Evolutionary conservation across 352 stramenopile species (phyloP).

Genomic region (Pythium periplocum): DNA sequence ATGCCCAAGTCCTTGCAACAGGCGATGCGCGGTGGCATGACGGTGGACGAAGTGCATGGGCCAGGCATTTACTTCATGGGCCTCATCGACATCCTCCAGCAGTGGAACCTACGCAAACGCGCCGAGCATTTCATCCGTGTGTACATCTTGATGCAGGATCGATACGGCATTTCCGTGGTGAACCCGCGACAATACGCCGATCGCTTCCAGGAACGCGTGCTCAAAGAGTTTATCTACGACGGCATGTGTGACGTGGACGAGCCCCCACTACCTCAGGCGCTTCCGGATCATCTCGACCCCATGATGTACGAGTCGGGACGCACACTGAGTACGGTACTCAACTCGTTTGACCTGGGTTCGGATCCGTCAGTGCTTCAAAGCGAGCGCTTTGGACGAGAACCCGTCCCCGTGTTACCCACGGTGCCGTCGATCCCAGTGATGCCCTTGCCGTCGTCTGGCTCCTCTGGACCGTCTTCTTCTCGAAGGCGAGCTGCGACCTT

Average conservation of each 20-base stretch:
- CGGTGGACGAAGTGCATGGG: slow-evolving; percentile 82
- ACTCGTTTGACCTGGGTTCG: slow-evolving; percentile 32
- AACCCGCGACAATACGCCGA: slow-evolving; percentile 70
- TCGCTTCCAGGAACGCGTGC: slow-evolving; percentile 69
- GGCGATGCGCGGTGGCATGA: slow-evolving; percentile 52
- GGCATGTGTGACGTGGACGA: slow-evolving; percentile 27
- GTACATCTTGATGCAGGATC: slow-evolving; percentile 66
- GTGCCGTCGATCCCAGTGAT: slow-evolving; percentile 9
- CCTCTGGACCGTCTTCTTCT: slow-evolving; percentile 1
- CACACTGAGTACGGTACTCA: slow-evolving; percentile 46
- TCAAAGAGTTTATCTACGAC: slow-evolving; percentile 74
- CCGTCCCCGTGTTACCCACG: background rate
- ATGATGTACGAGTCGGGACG: slow-evolving; percentile 34
- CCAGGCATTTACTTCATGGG: slow-evolving; percentile 94
- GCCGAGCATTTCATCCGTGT: slow-evolving; percentile 82
- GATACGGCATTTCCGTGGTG: slow-evolving; percentile 65
- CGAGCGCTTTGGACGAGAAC: background rate
- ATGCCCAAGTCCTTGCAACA: slow-evolving; percentile 47
- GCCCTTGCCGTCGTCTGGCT: slow-evolving; percentile 11
- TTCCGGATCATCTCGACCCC: slow-evolving; percentile 27
- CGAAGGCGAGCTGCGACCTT: slow-evolving; percentile 10
- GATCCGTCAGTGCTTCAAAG: slow-evolving; percentile 14
- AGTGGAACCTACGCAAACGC: slow-evolving; percentile 92
- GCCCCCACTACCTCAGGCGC: slow-evolving; percentile 30
- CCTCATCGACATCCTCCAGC: slow-evolving; percentile 94